Evolutionary conservation across 108 stramenopile genomes (phyloP), one percentile per base, ranked within the genome.

Genomic region (Fistulifera solaris): DNA sequence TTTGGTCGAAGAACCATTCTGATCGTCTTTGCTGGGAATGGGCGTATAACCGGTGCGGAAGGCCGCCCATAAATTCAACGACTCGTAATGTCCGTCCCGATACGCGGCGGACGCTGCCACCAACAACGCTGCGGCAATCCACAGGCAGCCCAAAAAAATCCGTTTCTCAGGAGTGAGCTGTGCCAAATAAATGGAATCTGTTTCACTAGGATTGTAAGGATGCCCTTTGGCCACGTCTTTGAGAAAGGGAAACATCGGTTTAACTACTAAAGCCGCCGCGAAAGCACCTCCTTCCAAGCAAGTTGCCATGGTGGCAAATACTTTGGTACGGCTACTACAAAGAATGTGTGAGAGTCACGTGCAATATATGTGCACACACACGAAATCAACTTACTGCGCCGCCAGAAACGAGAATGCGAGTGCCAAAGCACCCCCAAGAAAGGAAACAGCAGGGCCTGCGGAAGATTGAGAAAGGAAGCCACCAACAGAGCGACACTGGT

Each of bases 221-320:
- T 70, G 69, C 15, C 77, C 77, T 23, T 68, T 49, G 0, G 66
- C 63, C 40, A 78, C 52, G 28, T 70, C 68, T 72, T 73, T 70
- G 11, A 73, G 25, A 58, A 49, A 70, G 42, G 50, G 54, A 47
- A 38, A 21, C 28, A 52, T 58, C 13, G 50, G 58, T 53, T 72
- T 70, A 18, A 66, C 38, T 14, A 62, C 83, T 17, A 87, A 61
- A 18, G 63, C 65, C 27, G 72, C 53, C 7, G 64, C 68, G 1
- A 79, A 39, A 18, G 66, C 80, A 45, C 90, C 90, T 8, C 65
- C 51, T 38, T 76, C 71, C 19, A 92, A 49, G 38, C 85, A 65
- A 15, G 75, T 77, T 16, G 77, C 65, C n/a, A 72, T 46, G 10
- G 77, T 59, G 0, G 77, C 65, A 22, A 83, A 58, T 18, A 66